Conservation (phyloP, 169 alveolate genomes). For the Plasmodium gallinaceum region DNA sequence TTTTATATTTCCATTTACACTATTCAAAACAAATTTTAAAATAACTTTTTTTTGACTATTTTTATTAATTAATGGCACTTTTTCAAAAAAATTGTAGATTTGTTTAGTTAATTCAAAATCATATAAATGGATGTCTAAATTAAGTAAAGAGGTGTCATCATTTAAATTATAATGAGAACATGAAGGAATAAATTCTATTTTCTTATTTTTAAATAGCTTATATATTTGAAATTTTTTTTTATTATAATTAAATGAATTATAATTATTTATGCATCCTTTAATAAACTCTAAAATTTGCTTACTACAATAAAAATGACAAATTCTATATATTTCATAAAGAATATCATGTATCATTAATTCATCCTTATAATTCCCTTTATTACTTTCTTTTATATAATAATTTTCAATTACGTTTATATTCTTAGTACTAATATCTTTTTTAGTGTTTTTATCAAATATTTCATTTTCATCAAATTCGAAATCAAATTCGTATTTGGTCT, state of each 20-base stretch:
- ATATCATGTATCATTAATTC: conserved; percentile 18
- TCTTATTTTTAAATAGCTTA: conserved; percentile 25
- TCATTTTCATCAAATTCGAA: neutral
- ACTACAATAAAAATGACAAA: conserved; percentile 63
- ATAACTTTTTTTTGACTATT: conserved; percentile 34
- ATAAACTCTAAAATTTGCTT: conserved; percentile 38
- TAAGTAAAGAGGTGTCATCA: conserved; percentile 12
- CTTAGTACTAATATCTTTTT: neutral
- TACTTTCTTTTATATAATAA: conserved; percentile 9
- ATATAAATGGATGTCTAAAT: conserved; percentile 46
- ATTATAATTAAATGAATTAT: conserved; percentile 29
- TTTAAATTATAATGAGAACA: conserved; percentile 34
- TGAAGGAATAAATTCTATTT: conserved; percentile 33
- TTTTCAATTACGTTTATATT: conserved; percentile 18
- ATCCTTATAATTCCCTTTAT: conserved; percentile 15
- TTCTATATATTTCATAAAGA: conserved; percentile 45
- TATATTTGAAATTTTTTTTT: conserved; percentile 25
- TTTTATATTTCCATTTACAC: conserved; percentile 38
- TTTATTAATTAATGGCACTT: conserved; percentile 16
- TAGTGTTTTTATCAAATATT: neutral
- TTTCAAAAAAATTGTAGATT: conserved; percentile 29
- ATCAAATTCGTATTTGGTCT: neutral
- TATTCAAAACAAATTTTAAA: conserved; percentile 45
- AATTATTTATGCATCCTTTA: conserved; percentile 53
- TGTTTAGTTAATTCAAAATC: conserved; percentile 2